Base-by-base conservation (phyloP, 1,284 basidiomycete genomes). In the Puccinia horiana region DNA sequence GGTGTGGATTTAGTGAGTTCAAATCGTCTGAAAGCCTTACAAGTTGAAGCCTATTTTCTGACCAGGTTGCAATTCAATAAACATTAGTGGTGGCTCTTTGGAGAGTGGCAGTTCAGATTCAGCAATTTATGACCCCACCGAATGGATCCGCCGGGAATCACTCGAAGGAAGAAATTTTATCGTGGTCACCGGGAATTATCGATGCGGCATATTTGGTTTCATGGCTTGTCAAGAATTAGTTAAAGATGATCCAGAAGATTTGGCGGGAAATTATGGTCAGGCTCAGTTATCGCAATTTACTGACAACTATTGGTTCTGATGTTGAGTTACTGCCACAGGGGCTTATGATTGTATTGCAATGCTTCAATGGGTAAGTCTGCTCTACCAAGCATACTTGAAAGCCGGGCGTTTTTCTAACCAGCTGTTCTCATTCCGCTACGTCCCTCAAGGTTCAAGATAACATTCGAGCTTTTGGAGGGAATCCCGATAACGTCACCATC, bases 231-330 rank as follows among this genome's bases (percentile, higher is more conserved):
- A 49, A 63, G 79, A 81, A n/a, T 65, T 81, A 54, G 79, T 58
- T 35, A 37, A 69, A 23, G 40, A 47, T 8, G 79, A 81, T 65
- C 37, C 47, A 16, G 70, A 73, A 18, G 79, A 44, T 18, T 63
- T 81, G 58, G 54, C 79, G 26, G 79, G 79, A 81, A 81, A 81
- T 81, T 81, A 81, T 65, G 79, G 79, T 81, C 40, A 61, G 79
- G 73, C 37, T 35, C 37, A 26, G 56, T 75, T 35, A 40, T n/a
- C 37, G 18, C 14, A 61, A 42, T 26, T 61, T 32, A 42, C 6
- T 40, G 37, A 23, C 29, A n/a, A 42, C 18, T 52, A 42, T 40
- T 72, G 4, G 37, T 72, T 40, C 40, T 72, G 67, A 65, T 65
- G 29, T 67, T 54, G 23, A 67, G 70, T 54, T 69, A 56, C 47